Conservation (phyloP, 495 filamentous ascomycete genomes). For the Tuber brumale region DNA sequence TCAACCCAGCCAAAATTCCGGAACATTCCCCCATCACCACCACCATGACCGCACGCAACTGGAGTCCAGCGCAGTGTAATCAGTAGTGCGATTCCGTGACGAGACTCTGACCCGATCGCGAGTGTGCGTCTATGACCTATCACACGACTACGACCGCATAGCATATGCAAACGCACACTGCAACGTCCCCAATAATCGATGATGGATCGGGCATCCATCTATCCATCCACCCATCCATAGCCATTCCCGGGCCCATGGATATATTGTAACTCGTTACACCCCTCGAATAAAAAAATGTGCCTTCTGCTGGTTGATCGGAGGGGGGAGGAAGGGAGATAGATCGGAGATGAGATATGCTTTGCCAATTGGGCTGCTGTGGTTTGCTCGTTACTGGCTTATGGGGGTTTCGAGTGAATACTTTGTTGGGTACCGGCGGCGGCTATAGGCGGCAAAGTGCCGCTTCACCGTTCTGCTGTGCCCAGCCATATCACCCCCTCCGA, state of each 20-base stretch:
- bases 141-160: background rate
- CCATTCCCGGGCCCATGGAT: background rate
- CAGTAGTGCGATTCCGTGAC: background rate
- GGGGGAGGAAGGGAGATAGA: background rate
- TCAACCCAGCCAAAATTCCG: background rate
- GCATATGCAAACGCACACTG: background rate
- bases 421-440: background rate
- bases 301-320: background rate
- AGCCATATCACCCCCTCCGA: too few species aligned
- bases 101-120: background rate
- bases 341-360: background rate
- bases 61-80: background rate
- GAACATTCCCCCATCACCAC: background rate
- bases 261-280: background rate
- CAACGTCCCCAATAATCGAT: slow-evolving; percentile 2
- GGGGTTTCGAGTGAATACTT: background rate
- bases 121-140: background rate
- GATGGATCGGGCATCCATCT: background rate
- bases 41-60: background rate
- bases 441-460: background rate
- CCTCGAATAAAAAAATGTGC: background rate
- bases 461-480: background rate
- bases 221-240: background rate
- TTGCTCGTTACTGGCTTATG: background rate
- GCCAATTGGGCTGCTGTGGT: background rate